Evolutionary conservation across 352 stramenopile genomes (phyloP), one percentile per base, ranked within the genome.

Genomic region (Peronospora belbahrii): DNA sequence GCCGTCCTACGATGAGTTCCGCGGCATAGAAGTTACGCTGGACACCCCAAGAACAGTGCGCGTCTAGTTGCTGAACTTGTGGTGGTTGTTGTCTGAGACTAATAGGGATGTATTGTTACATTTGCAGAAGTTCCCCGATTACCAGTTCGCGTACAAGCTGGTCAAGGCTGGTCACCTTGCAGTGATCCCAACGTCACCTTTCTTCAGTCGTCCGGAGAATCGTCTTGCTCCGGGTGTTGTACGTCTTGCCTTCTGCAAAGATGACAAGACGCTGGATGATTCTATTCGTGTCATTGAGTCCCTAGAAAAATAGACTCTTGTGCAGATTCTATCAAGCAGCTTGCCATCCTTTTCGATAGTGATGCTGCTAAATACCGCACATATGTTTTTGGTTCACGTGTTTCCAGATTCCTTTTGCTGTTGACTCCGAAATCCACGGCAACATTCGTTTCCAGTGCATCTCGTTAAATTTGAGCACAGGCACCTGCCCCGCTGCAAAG

Each of bases 161-260:
- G 97, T 89, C 42, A 74, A 88, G 48, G 76, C 90, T 46, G 72
- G 79, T 13, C 91, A 95, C 43, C 77, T 97, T 17, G 95, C 90
- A 0, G 80, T 94, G 22, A 98, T 97, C 62, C 94, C 91, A 32
- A 94, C 92, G 36, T 96, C 79, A 10, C 83, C 88, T 13, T 98
- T 98, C 71, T 98, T 97, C 65, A 83, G 75, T 32, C 57, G 64
- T 14, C 66, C 70, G 1, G 91, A 94, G 52, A 74, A 94, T 49
- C 70, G 81, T 33, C 58, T 95, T 7, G 83, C 83, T 10, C 73
- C 65, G 0, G 83, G 72, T 8, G 41, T 94, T 22, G 75, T 92
- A 20, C 88, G 95, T 32, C 89, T 98, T 47, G 94, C 93, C 6
- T 98, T 96, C 72, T 98, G 95, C 64, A 98, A 98, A 64, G 93